These are phyloP conservation scores for Penicillium oxalicum DNA, from an alignment of 2,329 filamentous ascomycete genomes.

Conservation along the genomic window DNA sequence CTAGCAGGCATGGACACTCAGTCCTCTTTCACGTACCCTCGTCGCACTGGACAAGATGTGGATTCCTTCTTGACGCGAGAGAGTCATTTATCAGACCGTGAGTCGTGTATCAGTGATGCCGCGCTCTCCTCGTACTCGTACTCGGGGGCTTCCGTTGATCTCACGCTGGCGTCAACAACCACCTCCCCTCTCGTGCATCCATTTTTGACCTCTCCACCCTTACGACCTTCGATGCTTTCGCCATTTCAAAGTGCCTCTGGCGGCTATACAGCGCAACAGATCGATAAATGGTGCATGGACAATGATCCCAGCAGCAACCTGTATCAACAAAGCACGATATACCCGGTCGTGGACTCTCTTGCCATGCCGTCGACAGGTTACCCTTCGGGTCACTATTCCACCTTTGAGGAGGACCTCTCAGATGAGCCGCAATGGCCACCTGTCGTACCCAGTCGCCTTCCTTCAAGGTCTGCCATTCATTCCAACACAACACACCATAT, in stretches of 20 bases:
- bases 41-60: slow-evolving; percentile 4
- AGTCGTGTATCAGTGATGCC: slow-evolving; percentile 12
- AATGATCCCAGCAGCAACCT: slow-evolving; percentile 7
- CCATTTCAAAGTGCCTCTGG: slow-evolving; percentile 3
- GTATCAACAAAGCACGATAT: slow-evolving; percentile 5
- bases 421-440: slow-evolving; percentile 11
- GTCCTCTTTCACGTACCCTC: slow-evolving; percentile 3
- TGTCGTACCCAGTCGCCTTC: background rate
- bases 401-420: slow-evolving; percentile 4
- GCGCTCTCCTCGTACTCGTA: slow-evolving; percentile 17
- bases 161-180: slow-evolving; percentile 1
- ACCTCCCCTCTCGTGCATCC: slow-evolving; percentile 13
- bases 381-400: slow-evolving; percentile 3
- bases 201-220: slow-evolving; percentile 8
- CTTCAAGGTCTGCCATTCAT: background rate
- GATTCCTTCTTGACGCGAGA: slow-evolving; percentile 12
- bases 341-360: slow-evolving; percentile 7
- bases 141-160: slow-evolving; percentile 14
- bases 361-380: slow-evolving; percentile 6
- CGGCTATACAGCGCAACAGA: slow-evolving; percentile 15
- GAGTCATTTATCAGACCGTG: slow-evolving; percentile 10
- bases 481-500: no score
- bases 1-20: slow-evolving; percentile 5
- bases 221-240: background rate
- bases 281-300: slow-evolving; percentile 19